Base-by-base conservation (phyloP, 2,329 filamentous ascomycete species). In the Cladophialophora immunda region DNA sequence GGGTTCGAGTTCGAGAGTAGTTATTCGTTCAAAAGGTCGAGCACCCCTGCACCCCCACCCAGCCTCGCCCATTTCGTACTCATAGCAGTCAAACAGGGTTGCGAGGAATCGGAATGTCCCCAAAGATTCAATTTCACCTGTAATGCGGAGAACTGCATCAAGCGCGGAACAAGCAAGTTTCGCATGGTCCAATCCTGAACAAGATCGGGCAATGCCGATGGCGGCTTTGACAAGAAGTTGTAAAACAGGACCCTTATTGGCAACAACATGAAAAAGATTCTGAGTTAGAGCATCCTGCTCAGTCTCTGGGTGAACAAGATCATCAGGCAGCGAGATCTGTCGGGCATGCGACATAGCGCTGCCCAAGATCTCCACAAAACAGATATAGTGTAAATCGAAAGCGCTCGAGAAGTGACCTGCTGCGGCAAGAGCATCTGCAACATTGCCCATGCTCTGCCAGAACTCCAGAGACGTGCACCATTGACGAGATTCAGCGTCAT, bases 381-480 rank as follows among this genome's bases (percentile, higher is more conserved):
- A 58, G 22, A 27, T 27, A 15, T 58, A 22, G 36, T 58, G 36
- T 29, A 58, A n/a, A 25, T 58, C 56, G 27, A 58, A 58, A 22
- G 56, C 56, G 41, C 45, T 30, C 6, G 38, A 17, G 36, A 58
- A 32, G n/a, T 45, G 41, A n/a, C 36, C 22, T 6, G 56, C 56
- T 29, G 56, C 45, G 8, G 32, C 34, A n/a, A 58, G 56, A 25
- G 56, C 56, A n/a, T 58, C 56, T n/a, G 56, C 56, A 17, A 36
- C 29, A 32, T 58, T 58, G 34, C 17, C 36, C 56, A 58, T 58
- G 4, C 22, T 58, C 56, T 45, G 34, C 56, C 56, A 58, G 22
- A 58, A 47, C 15, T 19, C 34, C 56, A 34, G 45, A 29, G 36
- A 19, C 3, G 27, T 45, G 19, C 9, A 9, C 30, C 30, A 32